Conservation (phyloP, 768 basidiomycete species). For the Leccinellum rugosiceps region DNA sequence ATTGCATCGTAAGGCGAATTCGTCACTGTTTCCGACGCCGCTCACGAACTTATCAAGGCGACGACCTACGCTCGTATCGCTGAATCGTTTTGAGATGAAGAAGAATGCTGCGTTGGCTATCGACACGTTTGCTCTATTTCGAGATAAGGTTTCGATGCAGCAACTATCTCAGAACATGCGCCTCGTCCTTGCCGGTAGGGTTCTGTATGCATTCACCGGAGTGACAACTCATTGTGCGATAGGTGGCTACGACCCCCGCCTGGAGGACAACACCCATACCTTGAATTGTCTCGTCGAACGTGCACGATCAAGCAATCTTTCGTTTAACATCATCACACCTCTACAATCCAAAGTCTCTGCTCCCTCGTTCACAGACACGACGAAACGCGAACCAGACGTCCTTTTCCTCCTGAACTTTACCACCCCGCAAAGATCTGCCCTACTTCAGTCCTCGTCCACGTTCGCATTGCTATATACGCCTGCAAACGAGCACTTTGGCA, state of each 20-base stretch:
- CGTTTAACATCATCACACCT: conserved; percentile 56
- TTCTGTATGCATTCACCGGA: neutral
- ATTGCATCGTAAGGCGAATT: conserved; percentile 50
- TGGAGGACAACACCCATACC: conserved; percentile 79
- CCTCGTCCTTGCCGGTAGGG: conserved; percentile 75
- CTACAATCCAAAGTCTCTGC: conserved; percentile 35
- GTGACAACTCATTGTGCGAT: conserved; percentile 2
- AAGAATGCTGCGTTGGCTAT: conserved; percentile 88
- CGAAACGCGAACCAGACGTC: conserved; percentile 50
- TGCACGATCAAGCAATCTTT: conserved; percentile 51
- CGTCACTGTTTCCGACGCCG: neutral
- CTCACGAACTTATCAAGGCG: conserved; percentile 37
- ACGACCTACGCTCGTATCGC: conserved; percentile 74
- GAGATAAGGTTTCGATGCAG: conserved; percentile 23
- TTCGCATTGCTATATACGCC: conserved; percentile 89
- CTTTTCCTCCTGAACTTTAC: conserved; percentile 93
- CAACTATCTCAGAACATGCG: conserved; percentile 42
- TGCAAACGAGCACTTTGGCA: conserved; percentile 94
- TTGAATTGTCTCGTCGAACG: conserved; percentile 60
- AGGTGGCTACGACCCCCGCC: conserved; percentile 90
- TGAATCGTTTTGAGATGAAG: conserved; percentile 96
- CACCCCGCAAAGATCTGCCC: conserved; percentile 74
- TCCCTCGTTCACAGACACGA: conserved; percentile 41
- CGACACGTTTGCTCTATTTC: conserved; percentile 64
- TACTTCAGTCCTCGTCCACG: conserved; percentile 66